Evolutionary conservation across 2,329 filamentous ascomycete species (phyloP).

Genomic region (Neoscytalidium dimidiatum): DNA sequence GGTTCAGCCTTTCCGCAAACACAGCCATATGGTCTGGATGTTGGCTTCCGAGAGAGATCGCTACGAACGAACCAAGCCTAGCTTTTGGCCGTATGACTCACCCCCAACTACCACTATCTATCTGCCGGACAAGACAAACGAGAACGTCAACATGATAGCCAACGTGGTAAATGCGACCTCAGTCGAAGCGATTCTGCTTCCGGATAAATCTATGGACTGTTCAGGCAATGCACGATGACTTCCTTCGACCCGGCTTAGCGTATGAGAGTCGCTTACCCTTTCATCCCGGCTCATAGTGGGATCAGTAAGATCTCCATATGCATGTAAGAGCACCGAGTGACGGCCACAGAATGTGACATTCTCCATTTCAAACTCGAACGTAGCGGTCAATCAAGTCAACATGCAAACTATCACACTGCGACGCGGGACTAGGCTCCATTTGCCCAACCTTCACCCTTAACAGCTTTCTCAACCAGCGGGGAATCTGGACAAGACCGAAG

Average conservation of each 20-base stretch:
- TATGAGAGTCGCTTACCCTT: background rate
- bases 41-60: no score
- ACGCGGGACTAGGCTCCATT: background rate
- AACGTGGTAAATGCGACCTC: background rate
- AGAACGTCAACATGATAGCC: background rate
- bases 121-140: no score
- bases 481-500: background rate
- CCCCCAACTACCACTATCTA: no score
- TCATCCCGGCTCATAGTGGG: background rate
- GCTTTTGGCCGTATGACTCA: no score
- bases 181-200: background rate
- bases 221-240: background rate
- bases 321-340: background rate
- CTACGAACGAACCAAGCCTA: no score
- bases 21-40: no score
- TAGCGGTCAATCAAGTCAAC: no score
- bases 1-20: no score
- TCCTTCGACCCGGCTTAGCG: background rate
- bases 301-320: conserved; percentile 10
- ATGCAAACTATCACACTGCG: background rate
- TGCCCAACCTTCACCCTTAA: no score
- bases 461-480: no score
- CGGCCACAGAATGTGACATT: background rate
- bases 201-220: background rate
- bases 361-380: background rate